A percentile compares a stretch with the other conserved stretches of the same genome.
Conservation (phyloP, 768 basidiomycete species). For the Dacryopinax spathularia region DNA sequence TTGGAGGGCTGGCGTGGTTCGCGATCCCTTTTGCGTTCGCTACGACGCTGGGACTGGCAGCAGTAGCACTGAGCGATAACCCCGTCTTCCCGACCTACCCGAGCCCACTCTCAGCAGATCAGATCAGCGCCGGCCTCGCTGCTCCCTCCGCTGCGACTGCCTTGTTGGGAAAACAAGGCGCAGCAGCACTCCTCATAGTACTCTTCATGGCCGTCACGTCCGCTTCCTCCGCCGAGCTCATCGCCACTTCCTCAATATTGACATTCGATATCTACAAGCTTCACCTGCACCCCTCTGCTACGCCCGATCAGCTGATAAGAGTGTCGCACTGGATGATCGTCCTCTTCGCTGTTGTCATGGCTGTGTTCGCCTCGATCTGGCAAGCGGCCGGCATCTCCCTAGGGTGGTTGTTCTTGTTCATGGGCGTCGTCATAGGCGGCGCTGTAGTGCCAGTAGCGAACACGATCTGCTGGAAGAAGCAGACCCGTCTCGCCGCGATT, state of each 20-base stretch:
- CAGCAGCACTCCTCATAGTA: constrained; percentile 59
- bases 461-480: constrained; percentile 70
- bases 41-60: constrained; percentile 74
- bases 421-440: constrained; percentile 75
- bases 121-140: constrained; percentile 81
- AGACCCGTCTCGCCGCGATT: constrained; percentile 75
- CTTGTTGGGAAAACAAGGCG: constrained; percentile 66
- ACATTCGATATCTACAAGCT: constrained; percentile 78
- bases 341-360: constrained; percentile 62
- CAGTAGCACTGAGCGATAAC: constrained; percentile 57
- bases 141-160: constrained; percentile 71
- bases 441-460: constrained; percentile 79
- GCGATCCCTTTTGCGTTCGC: constrained; percentile 74
- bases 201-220: constrained; percentile 70
- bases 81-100: constrained; percentile 29
- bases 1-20: constrained; percentile 87
- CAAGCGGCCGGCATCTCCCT: constrained; percentile 82
- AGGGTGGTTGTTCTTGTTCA: constrained; percentile 81
- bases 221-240: constrained; percentile 78
- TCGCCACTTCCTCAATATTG: constrained; percentile 71
- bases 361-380: constrained; percentile 70
- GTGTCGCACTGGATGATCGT: constrained; percentile 59
- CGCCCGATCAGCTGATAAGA: constrained; percentile 52
- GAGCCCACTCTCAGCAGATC: constrained; percentile 40
- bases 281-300: constrained; percentile 73